Percentiles rank a stretch among this genome's conserved stretches.
Evolutionary conservation across 305 asterid species (phyloP).

Genomic region (Plantago coronopus): DNA sequence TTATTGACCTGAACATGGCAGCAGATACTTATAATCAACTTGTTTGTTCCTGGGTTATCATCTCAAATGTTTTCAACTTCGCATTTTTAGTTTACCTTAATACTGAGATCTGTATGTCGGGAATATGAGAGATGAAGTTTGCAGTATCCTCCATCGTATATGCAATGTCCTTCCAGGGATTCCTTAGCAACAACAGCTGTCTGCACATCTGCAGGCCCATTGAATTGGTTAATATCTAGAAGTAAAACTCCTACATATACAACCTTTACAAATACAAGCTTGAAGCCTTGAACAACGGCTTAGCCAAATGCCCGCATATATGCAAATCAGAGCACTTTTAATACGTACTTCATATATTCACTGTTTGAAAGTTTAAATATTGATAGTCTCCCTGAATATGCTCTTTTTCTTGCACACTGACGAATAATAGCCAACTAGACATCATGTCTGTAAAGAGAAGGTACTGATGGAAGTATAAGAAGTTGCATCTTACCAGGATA

Average conservation of each 20-base stretch:
- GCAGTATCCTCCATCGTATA: conserved; percentile 96
- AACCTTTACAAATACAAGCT: no score
- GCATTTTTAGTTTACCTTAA: conserved; percentile 43
- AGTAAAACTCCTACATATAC: neutral
- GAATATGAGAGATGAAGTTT: conserved; percentile 93
- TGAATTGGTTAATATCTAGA: neutral
- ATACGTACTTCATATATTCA: no score
- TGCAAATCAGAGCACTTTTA: no score
- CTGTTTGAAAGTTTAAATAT: no score
- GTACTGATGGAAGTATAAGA: neutral
- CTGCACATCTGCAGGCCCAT: conserved; percentile 70
- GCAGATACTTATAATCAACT: neutral
- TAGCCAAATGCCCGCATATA: no score
- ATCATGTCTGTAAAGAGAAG: neutral
- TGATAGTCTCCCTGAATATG: no score
- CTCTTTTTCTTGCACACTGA: no score
- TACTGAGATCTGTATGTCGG: conserved; percentile 92
- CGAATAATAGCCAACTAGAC: neutral
- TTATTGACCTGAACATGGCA: conserved; percentile 60
- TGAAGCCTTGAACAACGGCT: no score
- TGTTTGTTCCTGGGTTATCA: neutral
- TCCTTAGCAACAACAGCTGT: conserved; percentile 88
- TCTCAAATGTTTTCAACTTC: neutral
- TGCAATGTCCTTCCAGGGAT: conserved; percentile 94
- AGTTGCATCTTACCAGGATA: conserved; percentile 52